Base-by-base conservation (phyloP, 768 basidiomycete genomes). In the Cyclocybe cylindracea region DNA sequence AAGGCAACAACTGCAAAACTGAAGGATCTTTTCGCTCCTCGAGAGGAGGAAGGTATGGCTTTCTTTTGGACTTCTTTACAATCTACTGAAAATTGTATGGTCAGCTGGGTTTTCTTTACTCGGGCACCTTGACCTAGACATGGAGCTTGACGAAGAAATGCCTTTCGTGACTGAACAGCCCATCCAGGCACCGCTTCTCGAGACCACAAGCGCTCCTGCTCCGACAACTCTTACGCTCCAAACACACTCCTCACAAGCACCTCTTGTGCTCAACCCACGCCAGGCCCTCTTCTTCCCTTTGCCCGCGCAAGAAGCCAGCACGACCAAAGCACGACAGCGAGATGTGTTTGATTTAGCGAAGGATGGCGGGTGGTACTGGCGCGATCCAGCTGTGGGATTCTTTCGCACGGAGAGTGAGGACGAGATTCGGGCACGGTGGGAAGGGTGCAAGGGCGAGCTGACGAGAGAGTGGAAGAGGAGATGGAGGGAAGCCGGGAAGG, bases 381-480 rank as follows among this genome's bases (percentile, higher is more conserved):
- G 73, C 39, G 68, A 71, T 59, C 64, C 70, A 7, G 57, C 56
- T 3, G 66, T 73, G 3, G 73, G 65, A 46, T 83, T 87, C 61
- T 77, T 70, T 53, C 66, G 80, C 37, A 80, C 79, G 2, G 74
- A 76, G 51, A 77, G 72, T 11, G 74, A 78, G 36, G 80, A 82
- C n/a, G 82, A 84, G 59, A 87, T 90, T 34, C 75, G 79, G 44
- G 75, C 76, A 55, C 68, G 75, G 46, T 92, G 91, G 89, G 90
- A 92, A 60, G 78, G 72, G n/a, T 70, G 74, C 41, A 87, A 85
- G 60, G 77, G 74, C 0, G 80, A 83, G 47, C 66, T 92, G 66
- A 92, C 91, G 47, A 74, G 68, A 54, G 87, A 82, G 44, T 92
- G 91, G 90, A 91, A 89, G 70, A 81, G 82, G 61, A 69, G 87